A percentile compares a stretch with the other conserved stretches of the same genome.
phyloP scores from a whole-genome alignment of 2,329 filamentous ascomycete genomes.

The Sclerotinia spermophila region DNA sequence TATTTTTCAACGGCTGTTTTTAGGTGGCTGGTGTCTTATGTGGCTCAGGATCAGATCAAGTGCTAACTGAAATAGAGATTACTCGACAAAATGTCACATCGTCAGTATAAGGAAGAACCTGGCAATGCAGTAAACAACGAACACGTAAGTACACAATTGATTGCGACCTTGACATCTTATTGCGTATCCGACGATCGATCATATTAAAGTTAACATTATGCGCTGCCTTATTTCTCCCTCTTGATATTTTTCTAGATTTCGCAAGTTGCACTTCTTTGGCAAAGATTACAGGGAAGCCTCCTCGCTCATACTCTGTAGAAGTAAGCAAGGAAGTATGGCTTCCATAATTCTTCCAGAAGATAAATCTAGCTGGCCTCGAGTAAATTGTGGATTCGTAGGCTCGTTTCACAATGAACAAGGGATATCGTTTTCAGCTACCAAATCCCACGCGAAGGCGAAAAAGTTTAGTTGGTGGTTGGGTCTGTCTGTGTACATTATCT shows the following conservation, averaged over 20 bases:
- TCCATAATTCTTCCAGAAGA: slow-evolving; percentile 34
- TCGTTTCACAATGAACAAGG: slow-evolving; percentile 32
- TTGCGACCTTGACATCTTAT: slow-evolving; percentile 21
- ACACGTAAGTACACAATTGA: slow-evolving; percentile 42
- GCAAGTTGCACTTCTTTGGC: slow-evolving; percentile 31
- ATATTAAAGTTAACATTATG: slow-evolving; percentile 9
- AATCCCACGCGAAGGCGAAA: slow-evolving; percentile 29
- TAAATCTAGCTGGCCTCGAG: slow-evolving; percentile 25
- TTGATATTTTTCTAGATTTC: slow-evolving; percentile 20
- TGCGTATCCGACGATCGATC: slow-evolving; percentile 5
- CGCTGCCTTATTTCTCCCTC: neutral
- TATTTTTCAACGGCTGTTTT: neutral
- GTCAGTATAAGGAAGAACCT: slow-evolving; percentile 47
- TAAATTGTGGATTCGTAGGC: slow-evolving; percentile 21
- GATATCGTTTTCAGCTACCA: slow-evolving; percentile 28
- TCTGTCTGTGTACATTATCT: slow-evolving; percentile 9
- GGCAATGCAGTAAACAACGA: slow-evolving; percentile 38
- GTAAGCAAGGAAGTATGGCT: slow-evolving; percentile 25
- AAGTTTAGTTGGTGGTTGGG: slow-evolving; percentile 9
- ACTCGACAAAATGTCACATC: slow-evolving; percentile 34
- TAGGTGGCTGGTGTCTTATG: slow-evolving; percentile 20
- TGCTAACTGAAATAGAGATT: slow-evolving; percentile 27
- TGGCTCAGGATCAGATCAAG: slow-evolving; percentile 19
- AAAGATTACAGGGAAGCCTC: slow-evolving; percentile 16
- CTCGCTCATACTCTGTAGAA: slow-evolving; percentile 10